These are phyloP conservation scores for Selaginella tamariscina DNA, from an alignment of 75 land plant species.

Conservation along the genomic window DNA sequence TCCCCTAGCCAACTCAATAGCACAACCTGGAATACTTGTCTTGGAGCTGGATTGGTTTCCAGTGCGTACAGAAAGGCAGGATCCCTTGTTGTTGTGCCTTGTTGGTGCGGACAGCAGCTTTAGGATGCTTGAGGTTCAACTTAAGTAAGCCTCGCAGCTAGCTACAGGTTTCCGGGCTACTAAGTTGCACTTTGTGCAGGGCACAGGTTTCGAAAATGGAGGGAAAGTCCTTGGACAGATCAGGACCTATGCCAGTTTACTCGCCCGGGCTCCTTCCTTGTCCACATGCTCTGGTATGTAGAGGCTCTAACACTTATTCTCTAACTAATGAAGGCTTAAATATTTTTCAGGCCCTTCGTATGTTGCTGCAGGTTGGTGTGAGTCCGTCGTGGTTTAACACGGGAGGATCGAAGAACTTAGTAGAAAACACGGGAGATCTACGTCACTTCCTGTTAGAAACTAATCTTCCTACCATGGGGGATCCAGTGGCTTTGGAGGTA, in stretches of 20 bases:
- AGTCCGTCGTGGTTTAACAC: conserved; percentile 74
- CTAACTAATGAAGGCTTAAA: neutral
- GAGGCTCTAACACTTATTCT: neutral
- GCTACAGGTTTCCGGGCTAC: neutral
- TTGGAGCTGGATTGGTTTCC: conserved; percentile 95
- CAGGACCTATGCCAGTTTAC: conserved; percentile 77
- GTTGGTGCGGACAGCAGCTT: conserved; percentile 98
- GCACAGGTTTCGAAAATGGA: conserved; percentile 16
- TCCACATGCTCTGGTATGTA: conserved; percentile 77
- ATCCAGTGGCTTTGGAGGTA: conserved; percentile 73
- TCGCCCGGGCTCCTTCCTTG: conserved; percentile 73
- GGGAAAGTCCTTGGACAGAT: conserved; percentile 40
- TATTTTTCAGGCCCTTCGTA: conserved; percentile 59
- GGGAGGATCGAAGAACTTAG: conserved; percentile 17
- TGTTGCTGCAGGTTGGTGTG: conserved; percentile 87
- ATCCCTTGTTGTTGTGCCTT: conserved; percentile 68
- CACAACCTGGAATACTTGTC: conserved; percentile 90
- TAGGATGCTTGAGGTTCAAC: conserved; percentile 86
- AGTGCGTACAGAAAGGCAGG: conserved; percentile 54
- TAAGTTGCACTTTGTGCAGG: conserved; percentile 17
- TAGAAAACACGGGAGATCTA: conserved; percentile 32
- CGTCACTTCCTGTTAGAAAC: conserved; percentile 68
- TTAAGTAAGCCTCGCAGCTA: conserved; percentile 4
- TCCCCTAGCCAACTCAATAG: conserved; percentile 76
- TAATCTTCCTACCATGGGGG: conserved; percentile 59